Evolutionary conservation across 345 rosid genomes (phyloP), one percentile per base, ranked within the genome.

Genomic region (Hypericum perforatum): DNA sequence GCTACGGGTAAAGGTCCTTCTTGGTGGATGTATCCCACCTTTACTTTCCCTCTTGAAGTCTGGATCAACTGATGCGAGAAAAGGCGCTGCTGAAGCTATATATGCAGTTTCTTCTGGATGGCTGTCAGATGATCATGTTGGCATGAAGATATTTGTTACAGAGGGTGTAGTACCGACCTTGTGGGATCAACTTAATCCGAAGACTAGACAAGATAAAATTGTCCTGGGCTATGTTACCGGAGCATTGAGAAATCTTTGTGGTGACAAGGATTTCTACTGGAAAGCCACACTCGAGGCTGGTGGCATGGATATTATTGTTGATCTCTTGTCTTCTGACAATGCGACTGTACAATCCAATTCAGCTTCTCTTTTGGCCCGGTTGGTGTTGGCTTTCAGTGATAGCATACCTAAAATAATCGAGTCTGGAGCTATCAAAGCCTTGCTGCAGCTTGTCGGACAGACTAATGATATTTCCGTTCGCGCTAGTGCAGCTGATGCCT

Each of bases 1-100:
- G 39, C 50, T 90, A 40, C 85, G 91, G 57, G 63, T 86, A 49
- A 81, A 88, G 68, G 85, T 90, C 43, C 77, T 90, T 14, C 84
- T 86, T 14, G 97, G 95, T 16, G 95, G 97, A 50, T 90, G 97
- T 59, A 78, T 86, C 62, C 97, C 94, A 0, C 97, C 95, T 9
- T 56, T 90, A 52, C 81, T 90, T 46, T 78, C 80, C 1, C 86
- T 86, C 66, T 61, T 90, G 78, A 86, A 82, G 64, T 86, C 95
- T 42, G 78, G 77, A 43, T 74, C 78, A 32, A 56, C 72, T 63
- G 95, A 84, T 32, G 89, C 86, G 22, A 75, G 81, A 74, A 82
- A 76, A 62, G 90, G 78, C 39, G 91, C 91, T 6, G 85, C 95
- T 8, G 94, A 82, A 59, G 91, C 97, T 0, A 71, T 86, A 43